Percentiles rank a stretch among this genome's conserved stretches.
phyloP scores from a whole-genome alignment of 345 rosid species.

The Luvunga scandens region DNA sequence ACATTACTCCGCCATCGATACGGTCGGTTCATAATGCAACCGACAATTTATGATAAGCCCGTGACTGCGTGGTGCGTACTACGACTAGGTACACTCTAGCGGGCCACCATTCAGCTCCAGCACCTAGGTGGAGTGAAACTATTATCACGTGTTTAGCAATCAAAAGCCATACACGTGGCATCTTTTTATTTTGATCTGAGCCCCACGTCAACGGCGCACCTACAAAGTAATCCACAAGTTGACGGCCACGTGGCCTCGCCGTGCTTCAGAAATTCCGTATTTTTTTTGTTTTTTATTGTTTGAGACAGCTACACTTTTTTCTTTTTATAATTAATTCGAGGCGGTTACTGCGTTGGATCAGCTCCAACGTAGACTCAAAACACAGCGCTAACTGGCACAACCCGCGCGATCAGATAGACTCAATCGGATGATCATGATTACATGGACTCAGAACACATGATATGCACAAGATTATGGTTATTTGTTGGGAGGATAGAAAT shows the following conservation, averaged over 20 bases:
- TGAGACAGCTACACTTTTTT: not conserved
- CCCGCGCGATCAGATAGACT: too few species aligned
- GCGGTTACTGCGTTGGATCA: too few species aligned
- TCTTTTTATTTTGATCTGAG: not conserved
- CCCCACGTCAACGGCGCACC: slow-evolving; percentile 3
- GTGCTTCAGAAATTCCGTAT: not conserved
- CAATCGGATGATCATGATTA: too few species aligned
- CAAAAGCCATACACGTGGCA: slow-evolving; percentile 17
- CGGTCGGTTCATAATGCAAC: slow-evolving; percentile 10
- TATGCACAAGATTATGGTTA: too few species aligned
- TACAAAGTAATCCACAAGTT: not conserved
- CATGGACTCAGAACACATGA: too few species aligned
- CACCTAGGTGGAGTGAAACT: not conserved
- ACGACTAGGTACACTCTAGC: not conserved
- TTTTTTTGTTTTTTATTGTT: not conserved
- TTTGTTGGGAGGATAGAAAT: too few species aligned
- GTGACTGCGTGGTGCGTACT: not conserved
- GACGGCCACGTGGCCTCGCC: slow-evolving; percentile 3
- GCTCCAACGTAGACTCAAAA: too few species aligned
- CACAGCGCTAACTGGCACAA: too few species aligned
- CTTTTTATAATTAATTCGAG: too few species aligned
- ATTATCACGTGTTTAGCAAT: slow-evolving; percentile 20
- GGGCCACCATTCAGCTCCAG: not conserved
- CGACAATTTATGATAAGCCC: not conserved
- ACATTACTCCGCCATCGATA: not conserved